Conservation (phyloP, 2,329 filamentous ascomycete species). For the Cladosporium sp. region DNA sequence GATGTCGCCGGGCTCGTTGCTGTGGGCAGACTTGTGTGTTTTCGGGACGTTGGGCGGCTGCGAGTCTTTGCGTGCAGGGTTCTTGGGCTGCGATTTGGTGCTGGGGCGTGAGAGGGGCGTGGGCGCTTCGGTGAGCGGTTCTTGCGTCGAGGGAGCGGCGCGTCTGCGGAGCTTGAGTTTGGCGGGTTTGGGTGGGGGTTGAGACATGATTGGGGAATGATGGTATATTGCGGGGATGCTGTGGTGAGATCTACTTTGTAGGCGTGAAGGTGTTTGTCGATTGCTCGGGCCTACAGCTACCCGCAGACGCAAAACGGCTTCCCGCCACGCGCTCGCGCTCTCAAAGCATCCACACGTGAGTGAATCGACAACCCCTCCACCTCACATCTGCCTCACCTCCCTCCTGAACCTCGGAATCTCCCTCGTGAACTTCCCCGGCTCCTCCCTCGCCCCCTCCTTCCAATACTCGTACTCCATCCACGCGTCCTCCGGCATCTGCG, state of each 20-base stretch:
- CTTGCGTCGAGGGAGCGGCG: too few species aligned
- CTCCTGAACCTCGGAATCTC: constrained; percentile 27
- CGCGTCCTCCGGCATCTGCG: constrained; percentile 59
- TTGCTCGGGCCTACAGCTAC: not conserved
- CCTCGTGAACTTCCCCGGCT: constrained; percentile 31
- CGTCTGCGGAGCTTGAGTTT: too few species aligned
- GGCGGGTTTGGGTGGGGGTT: too few species aligned
- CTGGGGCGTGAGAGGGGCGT: too few species aligned
- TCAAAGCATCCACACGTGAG: not conserved
- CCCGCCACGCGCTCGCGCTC: not conserved
- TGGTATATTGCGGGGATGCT: not conserved
- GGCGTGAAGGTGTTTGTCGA: not conserved
- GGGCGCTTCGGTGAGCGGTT: too few species aligned
- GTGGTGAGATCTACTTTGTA: not conserved
- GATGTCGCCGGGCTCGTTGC: too few species aligned
- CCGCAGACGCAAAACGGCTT: not conserved
- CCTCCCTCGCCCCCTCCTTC: constrained; percentile 46
- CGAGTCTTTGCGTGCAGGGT: too few species aligned
- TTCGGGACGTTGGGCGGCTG: too few species aligned
- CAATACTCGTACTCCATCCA: constrained; percentile 64
- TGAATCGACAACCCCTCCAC: not conserved
- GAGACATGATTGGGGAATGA: too few species aligned
- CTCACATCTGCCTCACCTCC: constrained; percentile 20
- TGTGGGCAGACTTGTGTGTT: too few species aligned
- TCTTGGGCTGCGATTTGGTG: too few species aligned